phyloP scores from a whole-genome alignment of 23 red algal species.

The Pyropia yezoensis region DNA sequence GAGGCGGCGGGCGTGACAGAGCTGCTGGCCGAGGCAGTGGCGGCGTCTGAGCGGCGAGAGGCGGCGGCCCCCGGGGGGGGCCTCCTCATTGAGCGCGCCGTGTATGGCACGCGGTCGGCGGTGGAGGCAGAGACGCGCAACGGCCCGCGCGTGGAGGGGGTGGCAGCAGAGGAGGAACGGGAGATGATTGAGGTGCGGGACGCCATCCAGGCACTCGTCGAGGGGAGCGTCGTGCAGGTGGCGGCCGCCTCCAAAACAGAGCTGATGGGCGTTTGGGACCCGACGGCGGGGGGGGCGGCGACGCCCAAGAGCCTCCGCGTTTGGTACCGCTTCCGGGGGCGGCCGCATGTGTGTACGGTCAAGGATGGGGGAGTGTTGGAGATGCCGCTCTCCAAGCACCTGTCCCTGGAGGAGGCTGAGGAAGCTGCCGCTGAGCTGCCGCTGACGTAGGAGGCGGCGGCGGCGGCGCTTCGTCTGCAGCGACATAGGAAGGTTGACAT shows the following conservation, averaged over 20 bases:
- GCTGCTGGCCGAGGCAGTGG: conserved; percentile 46
- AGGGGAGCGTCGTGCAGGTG: conserved; percentile 52
- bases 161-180: conserved; percentile 15
- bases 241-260: conserved; percentile 66
- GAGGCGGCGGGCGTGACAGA: conserved; percentile 40
- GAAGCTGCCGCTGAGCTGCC: too few relatives aligned
- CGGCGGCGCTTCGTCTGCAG: too few relatives aligned
- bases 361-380: conserved; percentile 60
- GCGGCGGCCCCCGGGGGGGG: conserved; percentile 53
- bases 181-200: conserved; percentile 67
- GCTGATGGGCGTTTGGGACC: conserved; percentile 87
- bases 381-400: conserved; percentile 67
- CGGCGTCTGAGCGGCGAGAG: conserved; percentile 33
- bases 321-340: conserved; percentile 75
- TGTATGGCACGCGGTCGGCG: conserved; percentile 42
- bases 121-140: conserved; percentile 16
- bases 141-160: conserved; percentile 10
- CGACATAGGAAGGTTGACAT: too few relatives aligned
- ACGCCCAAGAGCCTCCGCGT: conserved; percentile 47
- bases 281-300: conserved; percentile 56
- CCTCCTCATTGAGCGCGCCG: conserved; percentile 62
- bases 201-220: conserved; percentile 71
- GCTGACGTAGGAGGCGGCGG: too few relatives aligned
- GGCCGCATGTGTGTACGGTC: conserved; percentile 62
- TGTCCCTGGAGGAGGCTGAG: too few relatives aligned